These are phyloP conservation scores for Sordariomycetes sp. DNA, from an alignment of 2,329 filamentous ascomycete genomes.

Conservation along the genomic window DNA sequence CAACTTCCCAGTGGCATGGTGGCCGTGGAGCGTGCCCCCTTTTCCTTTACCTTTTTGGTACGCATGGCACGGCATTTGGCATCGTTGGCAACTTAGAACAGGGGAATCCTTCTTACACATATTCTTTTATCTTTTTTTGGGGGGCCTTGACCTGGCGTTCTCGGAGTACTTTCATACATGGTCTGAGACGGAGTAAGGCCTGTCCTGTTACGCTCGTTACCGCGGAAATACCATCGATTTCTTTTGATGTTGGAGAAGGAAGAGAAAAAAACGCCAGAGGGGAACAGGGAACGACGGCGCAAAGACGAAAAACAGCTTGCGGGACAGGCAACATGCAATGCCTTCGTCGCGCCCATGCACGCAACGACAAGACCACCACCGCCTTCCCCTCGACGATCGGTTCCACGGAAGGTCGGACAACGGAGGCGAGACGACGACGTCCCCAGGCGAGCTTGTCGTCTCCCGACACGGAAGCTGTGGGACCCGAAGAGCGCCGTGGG, in stretches of 20 bases:
- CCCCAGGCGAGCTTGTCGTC: not conserved
- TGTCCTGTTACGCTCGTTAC: conserved; percentile 5
- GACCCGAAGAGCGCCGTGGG: not conserved
- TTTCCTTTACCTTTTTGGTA: not conserved
- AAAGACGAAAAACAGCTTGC: not conserved
- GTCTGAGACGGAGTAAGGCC: conserved; percentile 4
- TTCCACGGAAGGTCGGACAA: not conserved
- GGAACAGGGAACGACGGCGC: not conserved
- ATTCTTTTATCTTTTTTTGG: not conserved
- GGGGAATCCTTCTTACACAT: not conserved
- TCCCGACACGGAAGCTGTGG: not conserved
- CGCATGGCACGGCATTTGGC: conserved; percentile 3
- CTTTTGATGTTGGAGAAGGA: not conserved
- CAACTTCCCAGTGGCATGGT: not conserved
- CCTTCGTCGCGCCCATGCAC: not conserved
- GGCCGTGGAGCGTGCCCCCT: not conserved
- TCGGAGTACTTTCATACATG: conserved; percentile 3
- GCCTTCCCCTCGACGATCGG: not conserved
- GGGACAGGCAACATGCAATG: not conserved
- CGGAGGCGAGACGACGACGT: not conserved
- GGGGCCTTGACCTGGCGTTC: conserved; percentile 4
- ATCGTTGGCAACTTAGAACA: conserved; percentile 1
- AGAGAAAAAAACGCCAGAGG: not conserved
- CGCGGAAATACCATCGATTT: not conserved
- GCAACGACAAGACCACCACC: not conserved